Evolutionary conservation across 1,284 basidiomycete species (phyloP).

Genomic region (Ceratobasidium sp.): DNA sequence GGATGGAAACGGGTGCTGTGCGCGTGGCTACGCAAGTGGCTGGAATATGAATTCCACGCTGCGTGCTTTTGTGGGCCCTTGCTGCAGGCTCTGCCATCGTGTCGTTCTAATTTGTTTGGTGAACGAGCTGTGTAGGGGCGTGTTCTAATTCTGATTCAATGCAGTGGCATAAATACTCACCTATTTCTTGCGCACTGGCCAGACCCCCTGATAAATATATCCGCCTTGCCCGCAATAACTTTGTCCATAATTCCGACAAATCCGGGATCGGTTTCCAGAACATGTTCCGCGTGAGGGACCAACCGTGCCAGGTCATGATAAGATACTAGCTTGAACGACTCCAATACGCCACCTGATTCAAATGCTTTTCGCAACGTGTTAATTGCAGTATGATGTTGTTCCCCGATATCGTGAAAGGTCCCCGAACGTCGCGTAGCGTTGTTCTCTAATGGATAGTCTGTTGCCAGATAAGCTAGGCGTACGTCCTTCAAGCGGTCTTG

Average conservation of each 20-base stretch:
- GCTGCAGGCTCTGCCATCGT: background rate
- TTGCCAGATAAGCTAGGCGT: constrained; percentile 35
- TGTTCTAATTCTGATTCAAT: background rate
- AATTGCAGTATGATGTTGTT: constrained; percentile 37
- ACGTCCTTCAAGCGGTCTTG: background rate
- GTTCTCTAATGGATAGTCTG: constrained; percentile 33
- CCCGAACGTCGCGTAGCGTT: background rate
- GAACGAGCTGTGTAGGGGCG: constrained; percentile 20
- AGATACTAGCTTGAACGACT: constrained; percentile 12
- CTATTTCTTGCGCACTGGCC: constrained; percentile 25
- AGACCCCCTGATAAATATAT: constrained; percentile 35
- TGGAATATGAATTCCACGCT: constrained; percentile 6
- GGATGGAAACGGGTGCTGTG: background rate
- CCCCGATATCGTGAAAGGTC: constrained; percentile 30
- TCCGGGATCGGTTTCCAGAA: constrained; percentile 18
- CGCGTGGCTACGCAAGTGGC: background rate
- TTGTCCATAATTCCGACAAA: constrained; percentile 37
- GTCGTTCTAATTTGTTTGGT: constrained; percentile 36
- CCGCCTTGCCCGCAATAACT: constrained; percentile 29
- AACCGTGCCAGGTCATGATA: background rate
- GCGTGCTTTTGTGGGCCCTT: background rate
- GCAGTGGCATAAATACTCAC: constrained; percentile 10
- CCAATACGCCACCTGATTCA: constrained; percentile 28
- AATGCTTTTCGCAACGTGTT: constrained; percentile 26
- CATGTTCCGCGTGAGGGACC: background rate